Evolutionary conservation across 179 eudicot species (phyloP).

Genomic region (Nepenthes alata): DNA sequence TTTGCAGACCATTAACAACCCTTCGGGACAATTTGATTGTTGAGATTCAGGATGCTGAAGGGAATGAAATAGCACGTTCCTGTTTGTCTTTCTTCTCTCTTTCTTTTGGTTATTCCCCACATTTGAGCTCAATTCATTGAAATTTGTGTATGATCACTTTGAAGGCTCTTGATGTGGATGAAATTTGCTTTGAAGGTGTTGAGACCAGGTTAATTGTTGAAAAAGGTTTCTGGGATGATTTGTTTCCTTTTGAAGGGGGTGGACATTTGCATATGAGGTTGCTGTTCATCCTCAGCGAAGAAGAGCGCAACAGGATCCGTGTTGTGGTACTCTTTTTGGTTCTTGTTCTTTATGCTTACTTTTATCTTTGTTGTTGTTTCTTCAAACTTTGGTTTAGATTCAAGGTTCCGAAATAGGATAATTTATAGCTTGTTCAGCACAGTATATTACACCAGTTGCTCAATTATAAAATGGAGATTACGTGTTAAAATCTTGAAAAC

Average conservation of each 20-base stretch:
- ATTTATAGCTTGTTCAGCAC: background rate
- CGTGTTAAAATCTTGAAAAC: too few species aligned
- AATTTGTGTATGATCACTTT: background rate
- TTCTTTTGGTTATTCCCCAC: background rate
- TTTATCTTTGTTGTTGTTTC: background rate
- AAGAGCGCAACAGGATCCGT: slow-evolving; percentile 56
- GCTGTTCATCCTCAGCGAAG: slow-evolving; percentile 58
- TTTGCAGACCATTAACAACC: slow-evolving; percentile 48
- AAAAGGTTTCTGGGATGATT: slow-evolving; percentile 75
- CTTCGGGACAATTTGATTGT: slow-evolving; percentile 59
- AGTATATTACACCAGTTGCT: too few species aligned
- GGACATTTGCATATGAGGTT: slow-evolving; percentile 66
- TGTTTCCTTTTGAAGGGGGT: slow-evolving; percentile 57
- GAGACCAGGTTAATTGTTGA: slow-evolving; percentile 50
- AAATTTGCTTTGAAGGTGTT: slow-evolving; percentile 31
- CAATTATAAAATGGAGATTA: too few species aligned
- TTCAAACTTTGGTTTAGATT: background rate
- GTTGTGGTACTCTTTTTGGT: slow-evolving; percentile 35
- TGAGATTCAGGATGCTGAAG: slow-evolving; percentile 44
- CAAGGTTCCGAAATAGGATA: background rate
- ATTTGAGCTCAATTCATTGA: background rate
- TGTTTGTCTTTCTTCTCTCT: slow-evolving; percentile 21
- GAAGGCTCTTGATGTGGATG: slow-evolving; percentile 12
- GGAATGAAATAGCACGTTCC: slow-evolving; percentile 57
- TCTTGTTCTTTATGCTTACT: background rate